Evolutionary conservation across 148 eudicot genomes (phyloP), one percentile per base, ranked within the genome.

Genomic region (Gaultheria prostrata): DNA sequence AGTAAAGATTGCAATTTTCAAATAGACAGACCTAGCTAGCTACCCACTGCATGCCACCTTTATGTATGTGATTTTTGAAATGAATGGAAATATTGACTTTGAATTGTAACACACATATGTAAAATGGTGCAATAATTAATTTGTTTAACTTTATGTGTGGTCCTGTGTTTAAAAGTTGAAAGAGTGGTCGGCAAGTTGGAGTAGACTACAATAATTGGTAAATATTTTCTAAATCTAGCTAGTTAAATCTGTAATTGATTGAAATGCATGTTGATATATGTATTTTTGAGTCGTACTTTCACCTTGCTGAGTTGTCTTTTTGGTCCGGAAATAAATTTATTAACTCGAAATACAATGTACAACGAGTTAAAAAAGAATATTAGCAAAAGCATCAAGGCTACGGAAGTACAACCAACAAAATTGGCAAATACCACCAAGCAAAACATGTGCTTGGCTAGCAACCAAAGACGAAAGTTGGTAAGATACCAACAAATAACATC

Each of bases 71-170:
- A n/a, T 35, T 39, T 33, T 72, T 39, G 2, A 39, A 73, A 18
- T 73, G 77, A 1, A 74, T 20, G 51, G 21, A 74, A 74, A 39
- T 45, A 74, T 74, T 74, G 77, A 74, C 77, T 74, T 74, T 74
- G 77, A 43, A 10, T 32, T 20, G 15, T 39, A 74, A 21, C 49
- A 45, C 51, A 1, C 15, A 72, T 71, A 46, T 39, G 43, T 39
- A 13, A 72, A 72, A 18, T 72, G 45, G 49, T 35, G 6, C 76
- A 39, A 72, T 72, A 24, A 61, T 3, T 32, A 12, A 28, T 12
- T 1, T 39, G 35, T 33, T 10, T 17, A 5, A 35, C 11, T 71
- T 71, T 71, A 32, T 70, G 20, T 1, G 45, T 35, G 46, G 76
- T 32, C 24, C n/a, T 17, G 24, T 0, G 11, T 35, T 39, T 39